These are phyloP conservation scores for Plicaturopsis crispa DNA, from an alignment of 768 basidiomycete species.

Conservation along the genomic window DNA sequence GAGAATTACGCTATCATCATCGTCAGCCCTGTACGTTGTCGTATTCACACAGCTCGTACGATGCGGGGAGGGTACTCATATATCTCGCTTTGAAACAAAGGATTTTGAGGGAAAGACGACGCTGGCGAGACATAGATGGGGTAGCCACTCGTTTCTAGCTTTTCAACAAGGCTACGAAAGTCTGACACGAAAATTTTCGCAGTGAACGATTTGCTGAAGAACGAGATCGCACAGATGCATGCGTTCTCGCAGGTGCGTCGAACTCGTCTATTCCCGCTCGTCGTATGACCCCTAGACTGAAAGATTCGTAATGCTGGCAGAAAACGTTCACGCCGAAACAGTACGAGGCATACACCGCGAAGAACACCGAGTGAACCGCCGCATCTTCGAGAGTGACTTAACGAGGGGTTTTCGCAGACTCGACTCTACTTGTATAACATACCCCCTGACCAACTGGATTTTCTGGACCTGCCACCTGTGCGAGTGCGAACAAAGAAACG, in stretches of 20 bases:
- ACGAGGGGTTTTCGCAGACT: too few species aligned
- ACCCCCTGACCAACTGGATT: too few species aligned
- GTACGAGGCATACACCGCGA: slow-evolving; percentile 42
- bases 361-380: slow-evolving; percentile 6
- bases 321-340: slow-evolving; percentile 71
- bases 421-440: too few species aligned
- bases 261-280: too few species aligned
- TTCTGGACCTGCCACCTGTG: too few species aligned
- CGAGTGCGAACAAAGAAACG: too few species aligned
- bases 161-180: not conserved
- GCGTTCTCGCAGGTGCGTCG: slow-evolving; percentile 76
- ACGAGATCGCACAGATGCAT: slow-evolving; percentile 72
- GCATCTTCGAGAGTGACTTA: too few species aligned
- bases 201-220: slow-evolving; percentile 77
- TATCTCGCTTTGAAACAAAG: slow-evolving; percentile 25
- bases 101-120: slow-evolving; percentile 75
- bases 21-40: slow-evolving; percentile 59
- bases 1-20: slow-evolving; percentile 69
- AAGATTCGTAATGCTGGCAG: slow-evolving; percentile 30
- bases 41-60: not conserved
- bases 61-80: not conserved
- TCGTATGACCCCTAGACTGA: too few species aligned
- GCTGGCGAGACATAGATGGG: slow-evolving; percentile 65
- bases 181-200: slow-evolving; percentile 1
- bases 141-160: slow-evolving; percentile 30